Percentiles rank a stretch among this genome's conserved stretches.
These are phyloP conservation scores for Quercus tomentella DNA, from an alignment of 331 rosid genomes.

Conservation along the genomic window DNA sequence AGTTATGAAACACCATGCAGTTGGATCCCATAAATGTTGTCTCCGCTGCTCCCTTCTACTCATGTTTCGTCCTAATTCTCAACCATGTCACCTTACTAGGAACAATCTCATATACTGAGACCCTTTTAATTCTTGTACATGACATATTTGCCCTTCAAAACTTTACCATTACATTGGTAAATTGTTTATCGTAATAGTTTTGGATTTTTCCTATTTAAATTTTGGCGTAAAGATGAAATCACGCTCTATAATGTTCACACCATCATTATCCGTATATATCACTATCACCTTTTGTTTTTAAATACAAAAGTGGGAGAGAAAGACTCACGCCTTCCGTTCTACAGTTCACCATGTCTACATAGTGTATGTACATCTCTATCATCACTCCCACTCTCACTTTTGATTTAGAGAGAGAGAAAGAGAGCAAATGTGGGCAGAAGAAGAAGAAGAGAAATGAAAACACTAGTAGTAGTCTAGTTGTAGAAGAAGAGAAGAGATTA, in stretches of 20 bases:
- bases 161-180: neutral
- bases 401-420: conserved; percentile 2
- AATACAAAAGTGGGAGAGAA: conserved; percentile 41
- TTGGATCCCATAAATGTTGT: neutral
- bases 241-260: conserved; percentile 24
- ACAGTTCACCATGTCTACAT: conserved; percentile 64
- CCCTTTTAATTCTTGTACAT: neutral
- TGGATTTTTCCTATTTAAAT: too few species aligned
- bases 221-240: too few species aligned
- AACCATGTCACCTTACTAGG: neutral
- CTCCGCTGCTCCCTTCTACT: neutral
- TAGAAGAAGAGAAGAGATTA: conserved; percentile 1
- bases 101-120: neutral
- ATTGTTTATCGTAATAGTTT: neutral
- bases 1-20: neutral
- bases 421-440: conserved; percentile 30
- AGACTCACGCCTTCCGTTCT: conserved; percentile 44
- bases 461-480: too few species aligned
- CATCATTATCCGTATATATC: conserved; percentile 13
- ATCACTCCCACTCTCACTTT: conserved; percentile 19
- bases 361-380: conserved; percentile 22
- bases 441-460: neutral
- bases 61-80: neutral
- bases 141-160: neutral
- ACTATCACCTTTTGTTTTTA: conserved; percentile 25